Evolutionary conservation across 2,329 filamentous ascomycete genomes (phyloP).

Genomic region (Penicillium glabrum): DNA sequence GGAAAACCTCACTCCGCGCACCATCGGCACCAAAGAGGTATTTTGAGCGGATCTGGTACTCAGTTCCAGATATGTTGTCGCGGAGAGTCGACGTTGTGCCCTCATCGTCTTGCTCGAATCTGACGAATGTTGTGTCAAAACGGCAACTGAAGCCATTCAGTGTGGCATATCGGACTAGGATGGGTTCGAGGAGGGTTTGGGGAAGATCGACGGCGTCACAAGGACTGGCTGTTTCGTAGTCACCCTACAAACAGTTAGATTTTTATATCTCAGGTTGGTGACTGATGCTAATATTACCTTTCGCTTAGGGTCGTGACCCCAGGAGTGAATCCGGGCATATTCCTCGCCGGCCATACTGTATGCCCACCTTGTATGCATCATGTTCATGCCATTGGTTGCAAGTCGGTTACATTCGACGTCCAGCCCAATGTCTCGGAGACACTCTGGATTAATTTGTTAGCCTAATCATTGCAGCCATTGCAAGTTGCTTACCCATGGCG

Average conservation of each 20-base stretch:
- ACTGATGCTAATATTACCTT: constrained; percentile 32
- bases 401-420: constrained; percentile 43
- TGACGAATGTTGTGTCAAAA: constrained; percentile 44
- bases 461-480: neutral
- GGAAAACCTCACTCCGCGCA: constrained; percentile 47
- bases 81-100: constrained; percentile 34
- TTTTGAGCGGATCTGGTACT: constrained; percentile 51
- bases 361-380: constrained; percentile 56
- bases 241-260: constrained; percentile 32
- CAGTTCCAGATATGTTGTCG: constrained; percentile 36
- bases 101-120: constrained; percentile 29
- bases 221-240: constrained; percentile 45
- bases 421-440: constrained; percentile 53
- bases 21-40: constrained; percentile 64
- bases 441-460: constrained; percentile 38
- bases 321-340: constrained; percentile 52
- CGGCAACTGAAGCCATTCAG: constrained; percentile 43
- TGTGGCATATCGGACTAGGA: constrained; percentile 46
- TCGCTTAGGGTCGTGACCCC: constrained; percentile 50
- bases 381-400: constrained; percentile 41
- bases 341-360: constrained; percentile 55
- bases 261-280: neutral
- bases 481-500: constrained; percentile 37
- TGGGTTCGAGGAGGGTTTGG: constrained; percentile 51
- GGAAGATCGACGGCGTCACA: constrained; percentile 47